Conservation (phyloP, 257 asterid genomes). For the Penstemon newberryi region DNA sequence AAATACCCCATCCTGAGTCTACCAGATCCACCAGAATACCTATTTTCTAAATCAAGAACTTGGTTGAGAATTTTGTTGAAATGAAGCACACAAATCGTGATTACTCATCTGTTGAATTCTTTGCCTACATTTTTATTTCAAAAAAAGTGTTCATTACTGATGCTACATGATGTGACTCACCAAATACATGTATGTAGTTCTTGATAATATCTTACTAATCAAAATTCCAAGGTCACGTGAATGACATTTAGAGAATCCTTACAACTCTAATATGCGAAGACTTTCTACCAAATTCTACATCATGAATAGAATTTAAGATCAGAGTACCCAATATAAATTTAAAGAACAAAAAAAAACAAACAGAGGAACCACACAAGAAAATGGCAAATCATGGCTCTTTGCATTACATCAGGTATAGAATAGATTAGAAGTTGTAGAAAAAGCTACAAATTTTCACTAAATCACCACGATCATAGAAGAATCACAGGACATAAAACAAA, state of each 20-base stretch:
- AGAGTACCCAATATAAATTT: background rate
- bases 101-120: conserved; percentile 19
- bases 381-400: conserved; percentile 18
- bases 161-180: conserved; percentile 12
- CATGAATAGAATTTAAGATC: background rate
- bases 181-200: background rate
- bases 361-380: background rate
- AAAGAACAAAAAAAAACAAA: conserved; percentile 2
- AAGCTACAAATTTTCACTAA: background rate
- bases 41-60: background rate
- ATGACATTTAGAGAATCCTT: background rate
- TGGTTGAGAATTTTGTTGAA: background rate
- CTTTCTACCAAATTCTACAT: conserved; percentile 1
- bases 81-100: background rate
- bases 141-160: conserved; percentile 7
- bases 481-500: conserved; percentile 17
- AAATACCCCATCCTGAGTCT: conserved; percentile 3
- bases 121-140: conserved; percentile 4
- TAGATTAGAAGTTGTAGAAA: background rate
- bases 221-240: background rate
- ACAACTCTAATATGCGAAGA: conserved; percentile 1
- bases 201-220: background rate
- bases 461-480: conserved; percentile 21
- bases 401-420: background rate
- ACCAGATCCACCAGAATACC: conserved; percentile 6